These are phyloP conservation scores for Entophlyctis luteolus DNA, from an alignment of 192 early-diverging fungal genomes.

Conservation along the genomic window DNA sequence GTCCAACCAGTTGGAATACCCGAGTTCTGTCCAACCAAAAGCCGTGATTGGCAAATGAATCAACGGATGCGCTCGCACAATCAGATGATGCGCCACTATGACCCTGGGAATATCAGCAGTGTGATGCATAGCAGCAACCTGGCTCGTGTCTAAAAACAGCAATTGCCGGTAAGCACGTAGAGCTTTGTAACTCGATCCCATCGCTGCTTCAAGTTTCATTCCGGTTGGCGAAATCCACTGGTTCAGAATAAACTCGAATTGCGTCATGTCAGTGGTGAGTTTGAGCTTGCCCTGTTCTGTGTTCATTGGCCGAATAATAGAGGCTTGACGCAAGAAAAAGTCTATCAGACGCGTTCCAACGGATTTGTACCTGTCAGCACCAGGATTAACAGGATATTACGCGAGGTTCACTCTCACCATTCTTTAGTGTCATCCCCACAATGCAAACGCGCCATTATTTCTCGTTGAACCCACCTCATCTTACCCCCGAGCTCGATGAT, in stretches of 20 bases:
- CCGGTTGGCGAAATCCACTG: constrained; percentile 58
- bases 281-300: constrained; percentile 61
- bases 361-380: constrained; percentile 35
- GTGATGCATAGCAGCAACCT: constrained; percentile 48
- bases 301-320: constrained; percentile 55
- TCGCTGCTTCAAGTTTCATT: constrained; percentile 53
- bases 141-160: constrained; percentile 58
- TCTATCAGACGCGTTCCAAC: constrained; percentile 44
- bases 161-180: constrained; percentile 61
- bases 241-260: constrained; percentile 65
- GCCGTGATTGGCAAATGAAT: constrained; percentile 54
- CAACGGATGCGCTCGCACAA: constrained; percentile 49
- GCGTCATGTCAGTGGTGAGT: constrained; percentile 67
- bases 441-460: constrained; percentile 52
- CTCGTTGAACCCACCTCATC: constrained; percentile 55
- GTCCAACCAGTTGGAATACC: constrained; percentile 71
- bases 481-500: constrained; percentile 56
- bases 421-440: constrained; percentile 59
- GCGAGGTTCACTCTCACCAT: constrained; percentile 43
- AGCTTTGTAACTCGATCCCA: constrained; percentile 54
- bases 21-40: constrained; percentile 55
- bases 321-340: constrained; percentile 67
- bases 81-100: constrained; percentile 61
- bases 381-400: neutral
- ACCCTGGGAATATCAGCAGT: constrained; percentile 45